Percentiles rank a stretch among this genome's conserved stretches.
phyloP scores from a whole-genome alignment of 805 yeast genomes.

The Candida fluviatilis region DNA sequence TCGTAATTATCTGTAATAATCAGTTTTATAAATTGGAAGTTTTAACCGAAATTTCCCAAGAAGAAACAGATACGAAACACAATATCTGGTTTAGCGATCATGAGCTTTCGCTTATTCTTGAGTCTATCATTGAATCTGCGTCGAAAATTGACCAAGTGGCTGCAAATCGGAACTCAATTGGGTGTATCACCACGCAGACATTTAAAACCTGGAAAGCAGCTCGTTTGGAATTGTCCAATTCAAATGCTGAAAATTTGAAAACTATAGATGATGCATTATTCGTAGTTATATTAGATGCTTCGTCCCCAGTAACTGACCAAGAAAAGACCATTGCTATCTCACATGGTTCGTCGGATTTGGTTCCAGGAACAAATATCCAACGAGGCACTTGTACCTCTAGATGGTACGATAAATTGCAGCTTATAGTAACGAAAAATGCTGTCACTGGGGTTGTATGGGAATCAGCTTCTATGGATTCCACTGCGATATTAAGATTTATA shows the following conservation, averaged over 20 bases:
- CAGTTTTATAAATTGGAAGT: conserved; percentile 51
- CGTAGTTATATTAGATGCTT: conserved; percentile 48
- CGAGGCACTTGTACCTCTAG: conserved; percentile 55
- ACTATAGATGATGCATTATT: conserved; percentile 48
- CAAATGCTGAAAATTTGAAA: conserved; percentile 33
- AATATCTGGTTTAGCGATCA: conserved; percentile 51
- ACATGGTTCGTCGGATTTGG: conserved; percentile 47
- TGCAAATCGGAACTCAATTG: conserved; percentile 44
- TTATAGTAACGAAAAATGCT: conserved; percentile 50
- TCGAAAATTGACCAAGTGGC: conserved; percentile 29
- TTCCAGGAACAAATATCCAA: conserved; percentile 43
- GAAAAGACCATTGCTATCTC: conserved; percentile 48
- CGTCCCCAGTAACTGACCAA: conserved; percentile 42
- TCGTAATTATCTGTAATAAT: conserved; percentile 46
- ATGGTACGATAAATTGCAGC: conserved; percentile 57
- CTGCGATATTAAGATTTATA: conserved; percentile 52
- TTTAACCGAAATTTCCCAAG: conserved; percentile 25
- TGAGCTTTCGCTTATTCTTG: conserved; percentile 44
- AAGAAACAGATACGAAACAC: conserved; percentile 18
- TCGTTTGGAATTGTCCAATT: conserved; percentile 35
- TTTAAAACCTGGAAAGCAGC: conserved; percentile 47
- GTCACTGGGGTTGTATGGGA: conserved; percentile 62
- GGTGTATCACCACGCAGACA: conserved; percentile 52
- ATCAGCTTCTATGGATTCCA: conserved; percentile 53
- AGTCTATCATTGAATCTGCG: conserved; percentile 39